These are phyloP conservation scores for Colletotrichum camelliae DNA, from an alignment of 2,329 filamentous ascomycete species.

Conservation along the genomic window DNA sequence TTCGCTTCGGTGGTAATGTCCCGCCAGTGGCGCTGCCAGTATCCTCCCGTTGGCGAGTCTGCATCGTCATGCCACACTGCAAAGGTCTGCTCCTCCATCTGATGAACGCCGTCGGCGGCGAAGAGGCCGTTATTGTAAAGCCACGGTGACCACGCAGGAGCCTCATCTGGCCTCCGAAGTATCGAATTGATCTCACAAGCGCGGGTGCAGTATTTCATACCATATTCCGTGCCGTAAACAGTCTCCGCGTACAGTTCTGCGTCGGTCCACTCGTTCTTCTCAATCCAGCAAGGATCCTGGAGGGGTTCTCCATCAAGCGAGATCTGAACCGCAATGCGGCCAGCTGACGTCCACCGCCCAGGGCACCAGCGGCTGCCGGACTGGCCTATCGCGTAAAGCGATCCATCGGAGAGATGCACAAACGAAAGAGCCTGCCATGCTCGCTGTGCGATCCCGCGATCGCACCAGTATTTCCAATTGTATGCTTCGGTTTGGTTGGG, in stretches of 20 bases:
- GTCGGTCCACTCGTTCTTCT: constrained; percentile 24
- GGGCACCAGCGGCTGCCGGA: constrained; percentile 21
- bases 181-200: constrained; percentile 22
- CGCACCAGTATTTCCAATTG: constrained; percentile 29
- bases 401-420: constrained; percentile 7
- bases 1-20: constrained; percentile 25
- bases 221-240: constrained; percentile 25
- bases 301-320: constrained; percentile 17
- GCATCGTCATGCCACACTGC: constrained; percentile 26
- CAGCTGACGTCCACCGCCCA: constrained; percentile 19
- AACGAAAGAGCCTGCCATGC: constrained; percentile 23
- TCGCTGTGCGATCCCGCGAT: constrained; percentile 25
- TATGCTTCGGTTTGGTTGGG: constrained; percentile 27
- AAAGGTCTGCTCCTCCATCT: constrained; percentile 29
- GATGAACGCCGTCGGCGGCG: constrained; percentile 22
- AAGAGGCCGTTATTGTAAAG: constrained; percentile 24
- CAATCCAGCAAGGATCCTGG: constrained; percentile 26
- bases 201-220: constrained; percentile 24
- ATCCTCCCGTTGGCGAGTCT: constrained; percentile 22
- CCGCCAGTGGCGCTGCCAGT: constrained; percentile 31
- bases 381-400: constrained; percentile 25
- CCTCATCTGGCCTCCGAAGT: constrained; percentile 15
- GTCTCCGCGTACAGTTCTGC: constrained; percentile 22
- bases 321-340: constrained; percentile 22
- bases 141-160: constrained; percentile 26